phyloP scores from a whole-genome alignment of 129 eudicot genomes.

The Pittosporum tobira region DNA sequence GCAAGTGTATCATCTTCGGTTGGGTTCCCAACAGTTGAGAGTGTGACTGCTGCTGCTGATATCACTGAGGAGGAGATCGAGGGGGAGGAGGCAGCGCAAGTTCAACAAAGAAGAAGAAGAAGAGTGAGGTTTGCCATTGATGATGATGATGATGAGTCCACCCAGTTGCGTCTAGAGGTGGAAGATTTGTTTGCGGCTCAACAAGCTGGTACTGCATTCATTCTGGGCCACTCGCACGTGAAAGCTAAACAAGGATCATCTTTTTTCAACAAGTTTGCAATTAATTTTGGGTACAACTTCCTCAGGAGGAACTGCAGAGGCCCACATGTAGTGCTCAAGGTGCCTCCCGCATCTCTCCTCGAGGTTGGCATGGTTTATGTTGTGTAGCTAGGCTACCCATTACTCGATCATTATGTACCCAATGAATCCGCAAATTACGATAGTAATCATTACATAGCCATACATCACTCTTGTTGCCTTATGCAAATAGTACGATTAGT shows the following conservation, averaged over 20 bases:
- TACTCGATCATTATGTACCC: too few relatives aligned
- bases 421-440: too few relatives aligned
- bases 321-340: slow-evolving; percentile 56
- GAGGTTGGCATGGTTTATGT: slow-evolving; percentile 95
- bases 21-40: slow-evolving; percentile 50
- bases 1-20: slow-evolving; percentile 61
- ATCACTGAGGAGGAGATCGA: slow-evolving; percentile 50
- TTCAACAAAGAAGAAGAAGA: too few relatives aligned
- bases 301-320: slow-evolving; percentile 76
- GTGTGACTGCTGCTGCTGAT: slow-evolving; percentile 45
- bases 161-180: slow-evolving; percentile 44
- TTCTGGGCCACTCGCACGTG: slow-evolving; percentile 76
- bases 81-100: slow-evolving; percentile 20
- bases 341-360: slow-evolving; percentile 74
- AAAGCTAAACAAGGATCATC: slow-evolving; percentile 87
- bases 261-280: slow-evolving; percentile 50
- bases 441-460: too few relatives aligned
- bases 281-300: slow-evolving; percentile 69
- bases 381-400: slow-evolving; percentile 37
- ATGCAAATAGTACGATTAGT: too few relatives aligned
- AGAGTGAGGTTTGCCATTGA: slow-evolving; percentile 48
- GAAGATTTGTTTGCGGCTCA: slow-evolving; percentile 57
- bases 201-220: slow-evolving; percentile 76
- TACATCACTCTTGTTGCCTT: too few relatives aligned
- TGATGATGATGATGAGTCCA: slow-evolving; percentile 15